A percentile compares a stretch with the other conserved stretches of the same genome.
Conservation (phyloP, 2,329 filamentous ascomycete species). For the Exserohilum rostratum region DNA sequence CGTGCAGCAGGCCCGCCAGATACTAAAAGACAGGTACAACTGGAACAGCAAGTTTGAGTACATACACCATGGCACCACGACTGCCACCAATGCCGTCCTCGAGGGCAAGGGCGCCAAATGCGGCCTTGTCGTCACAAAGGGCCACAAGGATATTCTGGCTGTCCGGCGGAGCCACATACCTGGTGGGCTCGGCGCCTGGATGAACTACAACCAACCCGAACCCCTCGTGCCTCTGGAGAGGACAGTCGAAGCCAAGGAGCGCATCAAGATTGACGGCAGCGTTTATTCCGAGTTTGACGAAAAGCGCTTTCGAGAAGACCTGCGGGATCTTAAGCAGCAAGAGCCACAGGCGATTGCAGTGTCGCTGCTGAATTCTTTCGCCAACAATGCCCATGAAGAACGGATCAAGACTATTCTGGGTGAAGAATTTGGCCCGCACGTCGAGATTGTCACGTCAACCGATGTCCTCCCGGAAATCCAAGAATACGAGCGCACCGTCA, state of each 20-base stretch:
- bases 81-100: slow-evolving; percentile 58
- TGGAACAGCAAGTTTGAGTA: slow-evolving; percentile 56
- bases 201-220: slow-evolving; percentile 55
- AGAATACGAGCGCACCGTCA: slow-evolving; percentile 58
- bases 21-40: slow-evolving; percentile 47
- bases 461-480: slow-evolving; percentile 57
- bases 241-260: slow-evolving; percentile 54
- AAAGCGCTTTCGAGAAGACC: slow-evolving; percentile 44
- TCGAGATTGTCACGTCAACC: slow-evolving; percentile 55
- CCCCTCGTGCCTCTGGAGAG: slow-evolving; percentile 57
- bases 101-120: slow-evolving; percentile 58
- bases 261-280: slow-evolving; percentile 53
- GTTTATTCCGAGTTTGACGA: slow-evolving; percentile 51
- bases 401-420: slow-evolving; percentile 48
- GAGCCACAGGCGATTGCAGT: slow-evolving; percentile 55
- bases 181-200: slow-evolving; percentile 58
- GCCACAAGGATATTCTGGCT: slow-evolving; percentile 58
- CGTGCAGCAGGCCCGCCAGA: slow-evolving; percentile 51
- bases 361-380: slow-evolving; percentile 56
- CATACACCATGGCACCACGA: slow-evolving; percentile 59
- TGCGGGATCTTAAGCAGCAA: slow-evolving; percentile 50
- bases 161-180: slow-evolving; percentile 58
- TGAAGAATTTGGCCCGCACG: slow-evolving; percentile 52
- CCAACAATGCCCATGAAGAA: slow-evolving; percentile 52
- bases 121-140: slow-evolving; percentile 55